Percentiles rank a stretch among this genome's conserved stretches.
Evolutionary conservation across 805 yeast genomes (phyloP).

Genomic region (Sugiyamaella boreocaroliniensis): DNA sequence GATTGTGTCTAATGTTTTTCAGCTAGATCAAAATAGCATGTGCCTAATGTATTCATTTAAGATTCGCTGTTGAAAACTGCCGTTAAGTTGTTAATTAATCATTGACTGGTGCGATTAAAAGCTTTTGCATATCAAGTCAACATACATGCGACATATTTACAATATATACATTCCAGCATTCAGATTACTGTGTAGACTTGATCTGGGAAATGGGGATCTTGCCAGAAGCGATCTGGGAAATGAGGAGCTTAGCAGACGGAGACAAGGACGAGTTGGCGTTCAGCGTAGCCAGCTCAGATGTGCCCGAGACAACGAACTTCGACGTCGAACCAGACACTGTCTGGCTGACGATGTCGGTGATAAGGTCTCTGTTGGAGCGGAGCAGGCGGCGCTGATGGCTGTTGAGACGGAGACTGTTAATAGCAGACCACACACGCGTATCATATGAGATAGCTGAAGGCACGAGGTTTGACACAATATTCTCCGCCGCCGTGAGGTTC

Average conservation of each 20-base stretch:
- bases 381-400: conserved; percentile 4
- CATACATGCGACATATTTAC: conserved; percentile 1
- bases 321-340: conserved; percentile 4
- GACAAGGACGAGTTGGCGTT: conserved; percentile 13
- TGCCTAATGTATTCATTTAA: neutral
- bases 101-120: neutral
- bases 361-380: conserved; percentile 5
- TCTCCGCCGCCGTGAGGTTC: neutral
- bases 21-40: too few relatives aligned
- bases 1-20: too few relatives aligned
- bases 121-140: too few relatives aligned
- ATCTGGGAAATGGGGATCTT: conserved; percentile 13
- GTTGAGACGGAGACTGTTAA: conserved; percentile 4
- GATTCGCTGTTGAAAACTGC: conserved; percentile 3
- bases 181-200: conserved; percentile 6
- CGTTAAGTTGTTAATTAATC: too few relatives aligned
- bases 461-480: conserved; percentile 1
- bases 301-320: neutral
- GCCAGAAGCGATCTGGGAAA: conserved; percentile 16
- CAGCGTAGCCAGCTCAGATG: neutral
- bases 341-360: conserved; percentile 4
- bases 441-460: conserved; percentile 7
- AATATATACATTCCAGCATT: conserved; percentile 1
- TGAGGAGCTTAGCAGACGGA: conserved; percentile 6
- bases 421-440: conserved; percentile 8